Base-by-base conservation (phyloP, 1,284 basidiomycete genomes). In the Fomitiporia mediterranea region DNA sequence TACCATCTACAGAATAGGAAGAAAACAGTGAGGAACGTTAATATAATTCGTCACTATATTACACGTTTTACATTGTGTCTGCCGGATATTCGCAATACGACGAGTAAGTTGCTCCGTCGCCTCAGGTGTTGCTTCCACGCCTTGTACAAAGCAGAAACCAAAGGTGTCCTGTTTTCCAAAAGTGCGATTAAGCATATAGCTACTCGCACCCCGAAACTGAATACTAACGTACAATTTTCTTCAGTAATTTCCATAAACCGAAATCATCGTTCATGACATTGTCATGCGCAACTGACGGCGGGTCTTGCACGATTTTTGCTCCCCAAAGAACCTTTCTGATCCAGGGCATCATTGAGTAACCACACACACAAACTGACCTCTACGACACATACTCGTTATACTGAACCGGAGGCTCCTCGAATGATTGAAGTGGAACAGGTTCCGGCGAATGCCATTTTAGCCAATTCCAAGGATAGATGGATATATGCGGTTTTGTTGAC, bases 381-480 rank as follows among this genome's bases (percentile, higher is more conserved):
- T 32, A 11, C 57, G 39, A 57, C 34, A 30, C 28, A 2, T 49
- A 32, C 34, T 43, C 30, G 2, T 17, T 13, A 28, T 38, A 17
- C 40, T 21, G 43, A 32, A 38, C 7, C 62, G 27, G 4, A 11
- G 67, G 77, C 48, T 60, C 83, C 83, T 82, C 80, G 23, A 66
- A 13, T 19, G 55, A 44, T 60, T 65, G 37, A 60, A 62, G 21
- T 72, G 72, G 59, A 1, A 79, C 74, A 9, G 90, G 89, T 59
- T 91, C 85, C 65, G 94, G 92, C 2, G 88, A 84, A 64, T 90
- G 83, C 60, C 71, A 68, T 64, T 78, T 76, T 2, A 95, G 75
- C 91, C 92, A 95, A 51, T 80, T 74, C 92, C 92, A 93, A 0
- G 94, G 92, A 66, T 91, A 97, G 49, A 88, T 65, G 0, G 92